Evolutionary conservation across 139 green algal genomes (phyloP), one percentile per base, ranked within the genome.

Genomic region (Picochlorum sp.): DNA sequence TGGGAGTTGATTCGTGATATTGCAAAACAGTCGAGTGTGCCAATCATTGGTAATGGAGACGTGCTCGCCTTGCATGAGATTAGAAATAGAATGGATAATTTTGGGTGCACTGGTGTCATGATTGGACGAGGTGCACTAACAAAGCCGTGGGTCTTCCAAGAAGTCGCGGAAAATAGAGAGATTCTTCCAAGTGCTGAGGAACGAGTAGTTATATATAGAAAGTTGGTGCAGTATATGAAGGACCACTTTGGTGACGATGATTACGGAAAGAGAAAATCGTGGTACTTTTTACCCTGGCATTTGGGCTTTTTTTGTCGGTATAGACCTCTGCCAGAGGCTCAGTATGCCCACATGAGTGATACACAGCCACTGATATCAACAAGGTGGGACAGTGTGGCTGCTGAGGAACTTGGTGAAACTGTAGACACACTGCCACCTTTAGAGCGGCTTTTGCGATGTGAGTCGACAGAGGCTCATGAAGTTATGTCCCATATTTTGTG

Each of bases 201-300:
- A n/a, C 67, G 89, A 0, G 70, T 96, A n/a, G 86, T 62, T 28
- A 74, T 95, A 30, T 95, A 92, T 75, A 72, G 76, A 60, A 72
- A 77, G 52, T 63, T 91, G 50, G 70, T 78, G 4, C 49, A 50
- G 0, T 72, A 85, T 47, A 87, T 88, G 73, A 84, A 88, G 71
- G 78, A 81, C 21, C 77, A 93, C 65, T 95, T 95, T 67, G 65
- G 83, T 2, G 83, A 92, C 63, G 90, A 96, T 63, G 84, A 64
- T 0, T 66, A 69, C 57, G 85, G 85, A 38, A 66, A 73, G 24
- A 54, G 58, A 15, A 81, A 84, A 65, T 80, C 85, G 3, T 92
- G 76, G 37, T 90, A 93, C 69, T 96, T 95, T 75, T 68, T 92
- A 7, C 88, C 88, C 13, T 92, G 80, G 79, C 85, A 92, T 52